A percentile compares a stretch with the other conserved stretches of the same genome.
Evolutionary conservation across 202 grass and related monocot species (phyloP).

Genomic region (Zizania palustris): DNA sequence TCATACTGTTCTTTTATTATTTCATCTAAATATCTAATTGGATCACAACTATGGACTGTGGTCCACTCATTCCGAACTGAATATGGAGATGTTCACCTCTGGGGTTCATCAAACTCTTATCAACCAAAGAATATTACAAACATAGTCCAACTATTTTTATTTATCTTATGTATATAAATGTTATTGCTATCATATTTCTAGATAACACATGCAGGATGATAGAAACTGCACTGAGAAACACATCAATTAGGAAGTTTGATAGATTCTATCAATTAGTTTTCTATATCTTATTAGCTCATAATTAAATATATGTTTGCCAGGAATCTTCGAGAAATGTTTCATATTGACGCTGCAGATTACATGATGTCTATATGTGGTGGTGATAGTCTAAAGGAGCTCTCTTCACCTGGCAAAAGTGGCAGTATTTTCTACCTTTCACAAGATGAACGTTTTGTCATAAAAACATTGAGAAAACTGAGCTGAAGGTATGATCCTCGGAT

Average conservation of each 20-base stretch:
- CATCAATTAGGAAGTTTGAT: neutral
- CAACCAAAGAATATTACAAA: constrained; percentile 10
- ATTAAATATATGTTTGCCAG: constrained; percentile 44
- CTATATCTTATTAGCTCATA: constrained; percentile 27
- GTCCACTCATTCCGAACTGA: constrained; percentile 16
- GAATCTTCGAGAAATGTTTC: constrained; percentile 99
- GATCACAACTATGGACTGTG: neutral
- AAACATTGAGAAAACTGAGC: constrained; percentile 88
- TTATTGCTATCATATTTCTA: neutral
- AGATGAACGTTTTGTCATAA: constrained; percentile 98
- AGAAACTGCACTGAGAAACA: neutral
- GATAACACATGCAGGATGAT: constrained; percentile 7
- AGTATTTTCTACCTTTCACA: constrained; percentile 99
- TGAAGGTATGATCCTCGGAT: constrained; percentile 59
- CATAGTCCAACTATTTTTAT: neutral
- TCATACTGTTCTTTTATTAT: constrained; percentile 12
- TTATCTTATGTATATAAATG: constrained; percentile 15
- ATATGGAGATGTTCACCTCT: constrained; percentile 3
- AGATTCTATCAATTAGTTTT: neutral
- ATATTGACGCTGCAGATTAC: constrained; percentile 98
- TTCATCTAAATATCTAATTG: constrained; percentile 8
- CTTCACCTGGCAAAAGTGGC: constrained; percentile 99
- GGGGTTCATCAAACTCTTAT: constrained; percentile 4
- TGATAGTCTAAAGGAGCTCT: constrained; percentile 96
- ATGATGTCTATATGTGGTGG: constrained; percentile 99